Evolutionary conservation across 1,284 basidiomycete species (phyloP).

Genomic region (Calocybe gambosa): DNA sequence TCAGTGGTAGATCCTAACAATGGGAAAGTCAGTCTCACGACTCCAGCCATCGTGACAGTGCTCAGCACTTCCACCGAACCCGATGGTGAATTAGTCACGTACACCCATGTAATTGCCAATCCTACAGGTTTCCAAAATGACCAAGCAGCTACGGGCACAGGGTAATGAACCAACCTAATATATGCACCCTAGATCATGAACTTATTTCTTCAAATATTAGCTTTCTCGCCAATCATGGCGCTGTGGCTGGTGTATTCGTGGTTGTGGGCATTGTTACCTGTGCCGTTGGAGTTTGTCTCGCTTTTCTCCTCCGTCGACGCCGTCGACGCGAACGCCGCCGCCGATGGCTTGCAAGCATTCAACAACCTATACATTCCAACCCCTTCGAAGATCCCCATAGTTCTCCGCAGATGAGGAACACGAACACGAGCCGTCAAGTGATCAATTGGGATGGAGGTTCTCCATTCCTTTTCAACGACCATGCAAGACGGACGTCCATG

Average conservation of each 20-base stretch:
- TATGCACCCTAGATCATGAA: neutral
- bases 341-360: conserved; percentile 31
- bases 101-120: conserved; percentile 46
- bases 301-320: conserved; percentile 35
- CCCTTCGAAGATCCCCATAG: conserved; percentile 30
- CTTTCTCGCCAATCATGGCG: conserved; percentile 48
- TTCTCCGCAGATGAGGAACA: conserved; percentile 17
- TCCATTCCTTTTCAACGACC: neutral
- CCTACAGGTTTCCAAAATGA: conserved; percentile 26
- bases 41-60: conserved; percentile 42
- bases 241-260: conserved; percentile 53
- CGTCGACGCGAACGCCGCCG: conserved; percentile 28
- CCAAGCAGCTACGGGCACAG: conserved; percentile 16
- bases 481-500: neutral
- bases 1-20: conserved; percentile 31
- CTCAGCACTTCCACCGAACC: conserved; percentile 37
- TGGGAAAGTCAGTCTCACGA: conserved; percentile 29
- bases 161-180: conserved; percentile 8
- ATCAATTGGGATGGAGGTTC: conserved; percentile 6
- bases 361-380: conserved; percentile 21
- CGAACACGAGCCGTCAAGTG: conserved; percentile 4
- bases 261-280: conserved; percentile 41
- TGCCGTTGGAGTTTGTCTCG: conserved; percentile 27
- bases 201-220: conserved; percentile 23
- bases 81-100: conserved; percentile 36